Base-by-base conservation (phyloP, 2,329 filamentous ascomycete genomes). In the Drechslerella dactyloides region DNA sequence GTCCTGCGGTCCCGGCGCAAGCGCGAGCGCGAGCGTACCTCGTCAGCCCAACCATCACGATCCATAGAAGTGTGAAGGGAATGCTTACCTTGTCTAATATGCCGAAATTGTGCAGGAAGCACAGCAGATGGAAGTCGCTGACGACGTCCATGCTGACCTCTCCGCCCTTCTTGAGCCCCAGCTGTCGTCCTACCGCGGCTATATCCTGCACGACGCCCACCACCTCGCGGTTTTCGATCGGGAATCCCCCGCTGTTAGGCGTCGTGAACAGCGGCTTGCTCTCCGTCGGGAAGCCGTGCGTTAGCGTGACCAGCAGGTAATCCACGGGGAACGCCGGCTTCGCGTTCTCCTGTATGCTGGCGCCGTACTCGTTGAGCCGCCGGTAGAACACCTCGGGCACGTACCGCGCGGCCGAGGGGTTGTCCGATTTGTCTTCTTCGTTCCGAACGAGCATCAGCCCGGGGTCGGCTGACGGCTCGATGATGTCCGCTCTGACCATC, bases 301-400 rank as follows among this genome's bases (percentile, higher is more conserved):
- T 99, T 74, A 99, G 85, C 7, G 94, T 97, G 73, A 97, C 91
- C 64, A 97, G 88, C 35, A 99, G 85, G 79, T 97, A 99, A 79
- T 99, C 94, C 54, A 97, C 93, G 0, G 94, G 94, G 79, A 99
- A 99, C 51, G 90, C 88, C 0, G 94, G 94, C 79, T 97, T 97
- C 23, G 94, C 94, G 76, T 96, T 97, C 80, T 97, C 91, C 79
- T 97, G 94, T 6, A 97, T 94, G 76, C 93, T 96, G 74, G 90
- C 91, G 35, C 93, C 93, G 78, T 99, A 96, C 79, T 99, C 93
- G 80, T 99, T 99, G 80, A 96, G 91, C 76, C 87, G 88, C 73
- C 93, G 87, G 82, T 96, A 99, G 81, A 97, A 99, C 2, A 99
- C 93, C 78, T 99, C 94, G 0, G 94, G 94, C 21, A 99, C 96